Evolutionary conservation across 225 moss, liverwort and hornwort species (phyloP), one percentile per base, ranked within the genome.

Genomic region (Straminergon stramineum): DNA sequence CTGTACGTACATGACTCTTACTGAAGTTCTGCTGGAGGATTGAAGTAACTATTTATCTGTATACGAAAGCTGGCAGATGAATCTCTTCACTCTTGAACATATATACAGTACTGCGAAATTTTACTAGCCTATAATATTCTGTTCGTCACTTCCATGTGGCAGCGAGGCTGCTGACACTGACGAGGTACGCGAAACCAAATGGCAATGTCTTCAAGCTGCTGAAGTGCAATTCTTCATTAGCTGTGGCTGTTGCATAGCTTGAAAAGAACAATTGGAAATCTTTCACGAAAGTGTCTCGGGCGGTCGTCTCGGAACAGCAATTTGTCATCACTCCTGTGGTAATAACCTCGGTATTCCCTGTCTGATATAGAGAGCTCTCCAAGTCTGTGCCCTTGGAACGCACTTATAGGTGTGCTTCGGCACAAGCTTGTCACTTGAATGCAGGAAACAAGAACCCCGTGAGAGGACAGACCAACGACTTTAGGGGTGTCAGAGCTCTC

Each of bases 271-370:
- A 92, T 37, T 92, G 91, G 75, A 92, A 96, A 12, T 89, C 93
- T 83, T 87, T 92, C 61, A 93, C 79, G 74, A 92, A 95, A 81
- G 91, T 95, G 24, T 96, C 93, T 34, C 92, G 86, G 58, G 96
- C 93, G 53, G 92, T 90, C 10, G 92, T 94, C 91, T 95, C 92
- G 89, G 93, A 93, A 78, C 92, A 93, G 34, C 93, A 93, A 77
- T 95, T 95, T 31, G 92, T 95, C 95, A 93, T 91, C 9, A 96
- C 94, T 45, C 96, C 93, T 5, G 90, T 93, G 9, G 92, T 71
- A 13, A 93, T 92, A 37, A 94, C 91, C 84, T 95, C 94, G 37
- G 89, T 90, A 63, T 92, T 94, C 27, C 89, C 94, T 34, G 87
- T 92, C 66, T 89, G n/a, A 51, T 66, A 84, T 51, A 93, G 76